Conservation (phyloP, 352 stramenopile genomes). For the Globisporangium nagaii region DNA sequence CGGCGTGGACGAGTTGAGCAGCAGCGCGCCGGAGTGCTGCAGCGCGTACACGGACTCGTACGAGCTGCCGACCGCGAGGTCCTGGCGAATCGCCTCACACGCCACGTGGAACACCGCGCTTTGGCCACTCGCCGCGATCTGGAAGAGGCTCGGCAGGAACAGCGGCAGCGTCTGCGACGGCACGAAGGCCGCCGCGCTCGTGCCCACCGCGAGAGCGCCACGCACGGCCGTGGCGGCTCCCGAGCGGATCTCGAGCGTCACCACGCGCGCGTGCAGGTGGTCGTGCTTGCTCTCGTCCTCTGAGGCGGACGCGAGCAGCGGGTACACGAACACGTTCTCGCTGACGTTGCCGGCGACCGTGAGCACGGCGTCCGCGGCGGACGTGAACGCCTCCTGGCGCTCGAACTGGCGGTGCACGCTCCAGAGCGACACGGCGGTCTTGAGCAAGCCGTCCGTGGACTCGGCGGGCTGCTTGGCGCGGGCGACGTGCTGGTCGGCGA, state of each 20-base stretch:
- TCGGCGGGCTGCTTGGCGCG: not conserved
- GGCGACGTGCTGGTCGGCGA: slow-evolving; percentile 10
- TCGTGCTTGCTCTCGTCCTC: slow-evolving; percentile 10
- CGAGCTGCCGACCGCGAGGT: slow-evolving; percentile 50
- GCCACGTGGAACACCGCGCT: slow-evolving; percentile 58
- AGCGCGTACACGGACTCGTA: slow-evolving; percentile 64
- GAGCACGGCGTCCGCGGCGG: slow-evolving; percentile 45
- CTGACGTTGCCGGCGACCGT: slow-evolving; percentile 50
- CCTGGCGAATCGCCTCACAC: slow-evolving; percentile 45
- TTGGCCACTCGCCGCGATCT: slow-evolving; percentile 34
- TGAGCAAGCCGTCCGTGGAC: not conserved
- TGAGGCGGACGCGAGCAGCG: slow-evolving; percentile 22
- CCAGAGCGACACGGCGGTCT: slow-evolving; percentile 16
- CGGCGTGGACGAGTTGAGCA: slow-evolving; percentile 61
- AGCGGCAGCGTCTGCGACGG: slow-evolving; percentile 71
- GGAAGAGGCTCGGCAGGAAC: slow-evolving; percentile 69
- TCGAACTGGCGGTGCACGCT: slow-evolving; percentile 28
- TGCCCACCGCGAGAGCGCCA: slow-evolving; percentile 50
- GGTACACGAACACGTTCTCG: slow-evolving; percentile 64
- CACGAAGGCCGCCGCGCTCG: slow-evolving; percentile 41
- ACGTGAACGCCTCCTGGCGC: slow-evolving; percentile 46
- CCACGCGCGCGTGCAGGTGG: slow-evolving; percentile 40
- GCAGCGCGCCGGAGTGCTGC: slow-evolving; percentile 62
- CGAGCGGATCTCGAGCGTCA: slow-evolving; percentile 52
- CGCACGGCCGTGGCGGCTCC: slow-evolving; percentile 53